Percentiles rank a stretch among this genome's conserved stretches.
Conservation (phyloP, 257 asterid genomes). For the Coffea eugenioides region DNA sequence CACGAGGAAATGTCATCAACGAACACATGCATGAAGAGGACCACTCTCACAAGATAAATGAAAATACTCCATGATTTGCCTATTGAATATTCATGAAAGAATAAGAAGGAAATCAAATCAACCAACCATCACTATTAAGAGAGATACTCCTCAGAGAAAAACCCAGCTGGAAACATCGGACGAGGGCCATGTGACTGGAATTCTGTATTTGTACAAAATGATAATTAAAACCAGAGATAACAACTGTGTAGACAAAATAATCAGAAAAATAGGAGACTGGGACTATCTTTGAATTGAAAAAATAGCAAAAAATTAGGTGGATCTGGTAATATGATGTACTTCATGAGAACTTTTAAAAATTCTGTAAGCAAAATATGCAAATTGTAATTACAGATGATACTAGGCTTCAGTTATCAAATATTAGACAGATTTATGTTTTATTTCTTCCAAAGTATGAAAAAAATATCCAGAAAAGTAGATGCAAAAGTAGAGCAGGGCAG, state of each 20-base stretch:
- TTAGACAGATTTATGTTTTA: background rate
- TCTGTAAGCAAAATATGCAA: background rate
- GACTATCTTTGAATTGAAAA: background rate
- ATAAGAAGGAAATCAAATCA: conserved; percentile 1
- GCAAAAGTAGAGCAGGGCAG: background rate
- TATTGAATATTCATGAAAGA: background rate
- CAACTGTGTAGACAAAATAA: background rate
- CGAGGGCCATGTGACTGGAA: conserved; percentile 43
- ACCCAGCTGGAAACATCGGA: conserved; percentile 50
- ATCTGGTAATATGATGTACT: background rate
- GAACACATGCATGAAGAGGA: background rate
- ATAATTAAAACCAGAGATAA: conserved; percentile 2
- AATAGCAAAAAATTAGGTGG: background rate
- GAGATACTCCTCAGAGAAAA: conserved; percentile 44
- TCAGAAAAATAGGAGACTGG: background rate
- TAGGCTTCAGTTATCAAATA: background rate
- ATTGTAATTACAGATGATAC: background rate
- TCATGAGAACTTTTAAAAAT: background rate
- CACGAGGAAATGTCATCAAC: background rate
- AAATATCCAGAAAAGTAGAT: background rate
- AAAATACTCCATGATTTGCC: background rate
- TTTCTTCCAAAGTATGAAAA: background rate
- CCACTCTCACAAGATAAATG: background rate
- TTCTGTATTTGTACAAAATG: conserved; percentile 27
- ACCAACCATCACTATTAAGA: conserved; percentile 41